Evolutionary conservation across 768 basidiomycete genomes (phyloP).

Genomic region (Hygrophorus pudorinus): DNA sequence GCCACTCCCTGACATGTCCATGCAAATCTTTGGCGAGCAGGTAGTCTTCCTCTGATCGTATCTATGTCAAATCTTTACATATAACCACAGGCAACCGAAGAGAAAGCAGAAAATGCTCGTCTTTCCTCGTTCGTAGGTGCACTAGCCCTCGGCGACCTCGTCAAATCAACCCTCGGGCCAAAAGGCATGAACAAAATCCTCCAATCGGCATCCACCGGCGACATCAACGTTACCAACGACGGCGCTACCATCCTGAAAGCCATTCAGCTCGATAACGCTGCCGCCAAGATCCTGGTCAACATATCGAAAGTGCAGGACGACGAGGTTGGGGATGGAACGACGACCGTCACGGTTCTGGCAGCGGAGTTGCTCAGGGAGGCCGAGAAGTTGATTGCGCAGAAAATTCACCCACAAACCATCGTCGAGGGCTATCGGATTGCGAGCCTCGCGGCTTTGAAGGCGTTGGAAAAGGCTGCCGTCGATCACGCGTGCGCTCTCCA

Average conservation of each 20-base stretch:
- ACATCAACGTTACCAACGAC: slow-evolving; percentile 97
- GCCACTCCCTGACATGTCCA: slow-evolving; percentile 36
- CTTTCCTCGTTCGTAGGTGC: slow-evolving; percentile 97
- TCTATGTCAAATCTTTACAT: not conserved
- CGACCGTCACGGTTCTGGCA: slow-evolving; percentile 84
- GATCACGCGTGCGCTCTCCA: slow-evolving; percentile 62
- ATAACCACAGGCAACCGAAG: slow-evolving; percentile 65
- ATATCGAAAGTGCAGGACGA: slow-evolving; percentile 99
- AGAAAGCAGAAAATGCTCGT: slow-evolving; percentile 96
- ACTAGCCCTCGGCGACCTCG: slow-evolving; percentile 92
- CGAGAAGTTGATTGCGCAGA: slow-evolving; percentile 84
- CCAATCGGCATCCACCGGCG: slow-evolving; percentile 80
- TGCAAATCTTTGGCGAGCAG: slow-evolving; percentile 64
- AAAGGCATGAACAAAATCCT: slow-evolving; percentile 99
- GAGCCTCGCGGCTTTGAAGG: slow-evolving; percentile 70
- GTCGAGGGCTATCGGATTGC: slow-evolving; percentile 96
- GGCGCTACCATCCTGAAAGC: slow-evolving; percentile 97
- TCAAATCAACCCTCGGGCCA: slow-evolving; percentile 96
- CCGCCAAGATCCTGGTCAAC: slow-evolving; percentile 98
- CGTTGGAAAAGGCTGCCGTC: slow-evolving; percentile 71
- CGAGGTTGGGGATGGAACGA: slow-evolving; percentile 95
- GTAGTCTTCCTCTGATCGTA: slow-evolving; percentile 18
- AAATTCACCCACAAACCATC: slow-evolving; percentile 97
- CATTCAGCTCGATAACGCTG: slow-evolving; percentile 96
- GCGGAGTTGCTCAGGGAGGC: slow-evolving; percentile 90